These are phyloP conservation scores for Epichloe festucae DNA, from an alignment of 2,329 filamentous ascomycete genomes.

Conservation along the genomic window DNA sequence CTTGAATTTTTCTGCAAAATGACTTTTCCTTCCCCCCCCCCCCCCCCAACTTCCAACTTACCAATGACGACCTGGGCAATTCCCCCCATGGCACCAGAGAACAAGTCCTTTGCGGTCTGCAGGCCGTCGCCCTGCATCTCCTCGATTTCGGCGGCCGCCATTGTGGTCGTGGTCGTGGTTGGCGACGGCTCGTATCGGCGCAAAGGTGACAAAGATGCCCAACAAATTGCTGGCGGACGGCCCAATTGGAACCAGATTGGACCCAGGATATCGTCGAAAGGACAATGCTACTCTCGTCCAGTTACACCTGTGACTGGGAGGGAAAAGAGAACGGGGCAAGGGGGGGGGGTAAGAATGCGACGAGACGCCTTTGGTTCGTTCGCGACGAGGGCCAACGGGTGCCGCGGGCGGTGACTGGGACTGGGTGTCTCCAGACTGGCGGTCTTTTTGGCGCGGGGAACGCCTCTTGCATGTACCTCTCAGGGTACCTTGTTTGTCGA, in stretches of 20 bases:
- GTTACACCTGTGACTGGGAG: background rate
- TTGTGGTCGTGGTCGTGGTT: background rate
- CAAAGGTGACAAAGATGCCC: background rate
- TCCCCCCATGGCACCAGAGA: conserved; percentile 80
- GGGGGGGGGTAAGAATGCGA: too few relatives aligned
- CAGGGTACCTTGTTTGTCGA: too few relatives aligned
- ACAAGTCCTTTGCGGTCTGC: conserved; percentile 75
- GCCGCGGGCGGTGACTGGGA: background rate
- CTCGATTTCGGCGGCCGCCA: conserved; percentile 4
- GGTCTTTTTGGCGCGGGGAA: background rate
- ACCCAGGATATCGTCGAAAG: background rate
- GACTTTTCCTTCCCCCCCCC: background rate
- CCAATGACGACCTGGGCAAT: conserved; percentile 89
- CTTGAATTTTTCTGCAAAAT: too few relatives aligned
- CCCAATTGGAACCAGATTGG: background rate
- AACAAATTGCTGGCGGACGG: too few relatives aligned
- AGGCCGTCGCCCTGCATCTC: conserved; percentile 19
- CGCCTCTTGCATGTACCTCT: too few relatives aligned
- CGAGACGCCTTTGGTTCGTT: background rate
- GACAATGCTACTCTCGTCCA: background rate
- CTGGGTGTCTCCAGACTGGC: background rate
- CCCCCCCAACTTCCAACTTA: conserved; percentile 24
- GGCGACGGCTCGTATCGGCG: background rate
- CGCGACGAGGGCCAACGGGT: background rate
- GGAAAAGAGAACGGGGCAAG: too few relatives aligned